Base-by-base conservation (phyloP, 495 filamentous ascomycete genomes). In the Sabuloglossum arenarium region DNA sequence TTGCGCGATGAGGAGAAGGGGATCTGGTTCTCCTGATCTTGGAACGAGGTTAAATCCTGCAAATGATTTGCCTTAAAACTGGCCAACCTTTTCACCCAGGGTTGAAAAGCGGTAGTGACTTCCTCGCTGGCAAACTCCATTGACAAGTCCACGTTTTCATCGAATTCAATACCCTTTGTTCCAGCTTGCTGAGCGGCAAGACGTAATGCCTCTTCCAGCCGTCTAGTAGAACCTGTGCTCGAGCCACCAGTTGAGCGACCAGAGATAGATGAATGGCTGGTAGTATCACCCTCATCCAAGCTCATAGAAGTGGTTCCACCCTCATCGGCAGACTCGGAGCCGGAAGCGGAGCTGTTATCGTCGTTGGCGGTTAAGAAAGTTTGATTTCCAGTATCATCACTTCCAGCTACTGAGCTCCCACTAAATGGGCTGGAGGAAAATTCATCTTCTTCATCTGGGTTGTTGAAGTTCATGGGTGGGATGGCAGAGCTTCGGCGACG, bases 361-460 rank as follows among this genome's bases (percentile, higher is more conserved):
- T 79, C 78, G 3, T 72, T 68, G 10, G 61, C 56, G n/a, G 64
- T 67, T 12, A 75, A 69, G 37, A 73, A 60, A 37, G 65, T 68
- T 34, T 73, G 71, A 27, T 64, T 58, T 14, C 67, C 67, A n/a
- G 65, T 72, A 53, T 76, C 77, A 57, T 84, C 83, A 57, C 76
- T 77, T 10, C 71, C 76, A 12, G 62, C 65, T 25, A 73, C 74
- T 32, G 81, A 82, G 63, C 74, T 78, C 66, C 82, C 72, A 59
- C 86, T 89, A 59, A 81, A 85, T 5, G 88, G 79, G 57, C 84
- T 89, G 3, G 86, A 90, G 21, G 86, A 87, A 24, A 83, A 73
- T 8, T 70, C 74, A 49, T 79, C 75, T 10, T 53, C 45, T 55
- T 85, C 80, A 23, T 82, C 77, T 1, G 72, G 76, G 55, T 76